Evolutionary conservation across 805 yeast species (phyloP).

Genomic region (Metschnikowia chrysomelidarum): DNA sequence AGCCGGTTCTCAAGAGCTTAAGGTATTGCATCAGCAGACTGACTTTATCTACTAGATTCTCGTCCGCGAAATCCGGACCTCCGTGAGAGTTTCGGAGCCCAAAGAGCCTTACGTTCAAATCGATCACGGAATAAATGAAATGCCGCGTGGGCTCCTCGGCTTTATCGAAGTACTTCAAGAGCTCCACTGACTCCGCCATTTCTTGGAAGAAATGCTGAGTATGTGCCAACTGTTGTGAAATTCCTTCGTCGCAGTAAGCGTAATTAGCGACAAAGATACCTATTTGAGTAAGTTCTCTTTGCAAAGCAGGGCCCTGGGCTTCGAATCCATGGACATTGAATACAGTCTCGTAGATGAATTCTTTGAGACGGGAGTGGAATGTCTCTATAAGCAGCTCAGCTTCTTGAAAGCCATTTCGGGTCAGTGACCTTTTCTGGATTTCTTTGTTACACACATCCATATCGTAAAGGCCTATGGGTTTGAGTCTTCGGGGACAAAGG

Average conservation of each 20-base stretch:
- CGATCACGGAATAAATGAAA: conserved; percentile 4
- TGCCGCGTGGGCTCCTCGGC: neutral
- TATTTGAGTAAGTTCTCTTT: neutral
- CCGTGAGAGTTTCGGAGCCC: conserved; percentile 1
- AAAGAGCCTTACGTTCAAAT: conserved; percentile 4
- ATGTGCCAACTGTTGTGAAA: neutral
- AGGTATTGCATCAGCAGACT: conserved; percentile 1
- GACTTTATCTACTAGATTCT: conserved; percentile 1
- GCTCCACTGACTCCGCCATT: conserved; percentile 6
- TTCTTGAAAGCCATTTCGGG: too few relatives aligned
- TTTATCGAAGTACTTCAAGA: conserved; percentile 4
- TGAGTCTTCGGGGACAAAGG: too few relatives aligned
- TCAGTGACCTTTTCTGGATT: too few relatives aligned
- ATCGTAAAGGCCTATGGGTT: too few relatives aligned
- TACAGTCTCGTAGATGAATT: neutral
- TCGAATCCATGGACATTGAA: conserved; percentile 2
- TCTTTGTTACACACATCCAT: too few relatives aligned
- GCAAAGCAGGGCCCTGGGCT: neutral
- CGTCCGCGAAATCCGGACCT: conserved; percentile 1
- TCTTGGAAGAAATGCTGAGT: neutral
- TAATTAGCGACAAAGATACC: neutral
- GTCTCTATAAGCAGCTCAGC: too few relatives aligned
- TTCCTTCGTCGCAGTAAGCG: neutral
- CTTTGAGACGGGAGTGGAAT: conserved; percentile 1
- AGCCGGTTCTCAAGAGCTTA: neutral